Base-by-base conservation (phyloP, 2,329 filamentous ascomycete genomes). In the Zymoseptoria tritici region DNA sequence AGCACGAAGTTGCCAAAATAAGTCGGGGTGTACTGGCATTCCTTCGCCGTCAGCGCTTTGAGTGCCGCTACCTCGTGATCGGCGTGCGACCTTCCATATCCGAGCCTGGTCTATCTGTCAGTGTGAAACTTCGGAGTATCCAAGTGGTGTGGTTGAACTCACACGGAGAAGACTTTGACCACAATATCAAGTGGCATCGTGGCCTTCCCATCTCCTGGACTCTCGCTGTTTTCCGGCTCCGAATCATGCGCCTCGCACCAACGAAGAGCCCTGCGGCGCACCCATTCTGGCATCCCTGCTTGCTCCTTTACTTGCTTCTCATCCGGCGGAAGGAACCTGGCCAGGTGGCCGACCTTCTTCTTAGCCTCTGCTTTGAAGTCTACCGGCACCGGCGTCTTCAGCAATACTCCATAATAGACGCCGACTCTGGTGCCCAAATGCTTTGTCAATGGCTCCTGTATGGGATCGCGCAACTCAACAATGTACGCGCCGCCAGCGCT, bases 161-260 rank as follows among this genome's bases (percentile, higher is more conserved):
- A 53, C 52, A 29, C 22, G 4, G 52, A 26, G 57, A 58, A 58
- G 16, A 58, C 46, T 52, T 58, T 58, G 36, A 58, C 46, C 16
- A 58, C 49, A 21, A 58, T 52, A 0, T 58, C 57, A n/a, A 46
- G 36, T 13, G 36, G 36, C 13, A 46, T 46, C 13, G 36, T 16
- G 36, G 36, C 3, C 36, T 4, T n/a, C 13, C 13, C 36, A 46
- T 46, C 36, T 13, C 36, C 36, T 46, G 13, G 13, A 16, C 13
- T n/a, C 36, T 11, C 36, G 16, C 13, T 7, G 36, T 16, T n/a
- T 16, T 46, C 36, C 36, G 7, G 13, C 13, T 16, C 16, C 13
- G 36, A n/a, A 46, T 46, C 36, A 3, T 13, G 36, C 36, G 36
- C 36, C 13, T 46, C 13, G 13, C 16, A 46, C 13, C 13, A 46